Percentiles rank a stretch among this genome's conserved stretches.
Conservation (phyloP, 768 basidiomycete genomes). For the Paxillus involutus region DNA sequence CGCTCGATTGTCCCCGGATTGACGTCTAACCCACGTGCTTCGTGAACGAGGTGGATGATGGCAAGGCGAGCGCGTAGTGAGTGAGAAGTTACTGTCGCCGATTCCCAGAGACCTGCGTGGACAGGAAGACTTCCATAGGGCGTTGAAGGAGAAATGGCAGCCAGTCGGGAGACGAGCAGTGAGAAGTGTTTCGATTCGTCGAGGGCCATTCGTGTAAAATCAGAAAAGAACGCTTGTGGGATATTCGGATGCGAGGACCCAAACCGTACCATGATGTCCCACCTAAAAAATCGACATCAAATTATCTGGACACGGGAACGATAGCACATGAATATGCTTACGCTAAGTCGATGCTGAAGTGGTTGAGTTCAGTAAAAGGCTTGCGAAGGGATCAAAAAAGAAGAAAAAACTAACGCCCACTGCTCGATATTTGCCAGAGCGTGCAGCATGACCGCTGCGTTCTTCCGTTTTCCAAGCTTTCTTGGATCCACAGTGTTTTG, state of each 20-base stretch:
- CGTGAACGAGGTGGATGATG: conserved; percentile 85
- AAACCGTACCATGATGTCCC: conserved; percentile 84
- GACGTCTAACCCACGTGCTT: conserved; percentile 81
- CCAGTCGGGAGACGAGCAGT: conserved; percentile 60
- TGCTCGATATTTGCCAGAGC: conserved; percentile 85
- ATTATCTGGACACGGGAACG: not conserved
- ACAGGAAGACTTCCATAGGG: conserved; percentile 72
- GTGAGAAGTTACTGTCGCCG: conserved; percentile 62
- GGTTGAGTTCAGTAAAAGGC: not conserved
- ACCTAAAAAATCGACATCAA: conserved; percentile 37
- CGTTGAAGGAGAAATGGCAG: conserved; percentile 59
- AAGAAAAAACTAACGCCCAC: conserved; percentile 66
- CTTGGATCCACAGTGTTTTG: conserved; percentile 57
- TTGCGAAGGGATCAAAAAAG: not conserved
- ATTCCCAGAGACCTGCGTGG: conserved; percentile 80
- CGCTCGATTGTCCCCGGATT: conserved; percentile 79
- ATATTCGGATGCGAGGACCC: conserved; percentile 57
- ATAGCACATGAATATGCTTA: conserved; percentile 33
- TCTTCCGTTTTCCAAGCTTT: conserved; percentile 61
- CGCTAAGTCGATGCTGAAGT: conserved; percentile 68
- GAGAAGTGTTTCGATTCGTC: conserved; percentile 89
- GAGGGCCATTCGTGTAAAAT: conserved; percentile 81
- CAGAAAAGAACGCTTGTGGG: conserved; percentile 74
- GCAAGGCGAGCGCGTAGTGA: conserved; percentile 73
- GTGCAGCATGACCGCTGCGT: conserved; percentile 73